Evolutionary conservation across 352 stramenopile genomes (phyloP).

Genomic region (Phytopythium chamaehyphon): DNA sequence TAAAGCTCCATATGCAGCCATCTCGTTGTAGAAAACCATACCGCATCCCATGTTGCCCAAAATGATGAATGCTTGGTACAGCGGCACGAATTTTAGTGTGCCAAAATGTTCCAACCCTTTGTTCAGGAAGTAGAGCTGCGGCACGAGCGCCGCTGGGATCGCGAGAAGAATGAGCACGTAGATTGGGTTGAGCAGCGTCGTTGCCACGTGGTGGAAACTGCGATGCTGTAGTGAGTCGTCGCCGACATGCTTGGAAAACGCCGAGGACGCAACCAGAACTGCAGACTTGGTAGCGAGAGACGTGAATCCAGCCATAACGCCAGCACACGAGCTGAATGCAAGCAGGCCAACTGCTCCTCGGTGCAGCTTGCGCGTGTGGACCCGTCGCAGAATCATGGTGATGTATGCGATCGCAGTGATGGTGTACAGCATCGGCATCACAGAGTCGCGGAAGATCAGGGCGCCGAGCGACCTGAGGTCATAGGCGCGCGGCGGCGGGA

Average conservation of each 20-base stretch:
- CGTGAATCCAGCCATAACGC: slow-evolving; percentile 75
- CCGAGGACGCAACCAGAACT: slow-evolving; percentile 58
- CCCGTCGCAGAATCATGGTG: slow-evolving; percentile 45
- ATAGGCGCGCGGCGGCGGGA: slow-evolving; percentile 40
- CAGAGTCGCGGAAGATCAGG: slow-evolving; percentile 49
- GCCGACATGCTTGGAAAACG: slow-evolving; percentile 13
- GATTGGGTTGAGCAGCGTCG: slow-evolving; percentile 61
- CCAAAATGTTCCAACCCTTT: slow-evolving; percentile 74
- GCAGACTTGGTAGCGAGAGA: slow-evolving; percentile 74
- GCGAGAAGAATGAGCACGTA: slow-evolving; percentile 56
- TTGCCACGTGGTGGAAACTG: slow-evolving; percentile 22
- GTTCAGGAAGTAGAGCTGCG: slow-evolving; percentile 78
- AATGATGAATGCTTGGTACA: slow-evolving; percentile 85
- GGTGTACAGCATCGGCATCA: slow-evolving; percentile 53
- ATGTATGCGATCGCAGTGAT: slow-evolving; percentile 43
- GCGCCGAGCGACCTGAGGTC: slow-evolving; percentile 45
- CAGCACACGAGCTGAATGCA: slow-evolving; percentile 67
- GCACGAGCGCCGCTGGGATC: slow-evolving; percentile 54
- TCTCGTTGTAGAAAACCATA: slow-evolving; percentile 81
- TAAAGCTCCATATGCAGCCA: slow-evolving; percentile 45
- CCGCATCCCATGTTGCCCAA: slow-evolving; percentile 70
- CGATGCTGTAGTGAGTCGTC: background rate
- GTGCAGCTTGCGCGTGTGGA: slow-evolving; percentile 50
- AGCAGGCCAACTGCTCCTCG: slow-evolving; percentile 46
- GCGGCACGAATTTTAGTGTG: slow-evolving; percentile 76